phyloP scores from a whole-genome alignment of 2,329 filamentous ascomycete genomes.

The Pyricularia pennisetigena region DNA sequence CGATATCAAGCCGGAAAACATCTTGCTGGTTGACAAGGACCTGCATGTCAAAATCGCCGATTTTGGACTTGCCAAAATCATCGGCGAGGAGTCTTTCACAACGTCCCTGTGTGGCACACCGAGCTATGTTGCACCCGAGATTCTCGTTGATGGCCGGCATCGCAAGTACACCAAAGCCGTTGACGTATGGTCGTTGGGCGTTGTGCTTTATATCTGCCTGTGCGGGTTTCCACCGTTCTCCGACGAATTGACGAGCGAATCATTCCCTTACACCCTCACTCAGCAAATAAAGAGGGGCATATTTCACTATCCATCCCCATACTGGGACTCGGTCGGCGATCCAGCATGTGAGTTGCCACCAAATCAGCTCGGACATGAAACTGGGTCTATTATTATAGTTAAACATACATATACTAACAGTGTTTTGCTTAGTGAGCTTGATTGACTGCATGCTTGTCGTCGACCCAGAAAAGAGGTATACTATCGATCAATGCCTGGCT shows the following conservation, averaged over 20 bases:
- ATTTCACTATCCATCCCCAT: slow-evolving; percentile 93
- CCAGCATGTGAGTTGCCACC: slow-evolving; percentile 49
- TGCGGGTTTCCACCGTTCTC: slow-evolving; percentile 97
- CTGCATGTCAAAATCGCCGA: slow-evolving; percentile 87
- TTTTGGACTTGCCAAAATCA: slow-evolving; percentile 96
- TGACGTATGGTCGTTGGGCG: slow-evolving; percentile 94
- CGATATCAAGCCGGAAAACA: slow-evolving; percentile 97
- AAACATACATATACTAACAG: neutral
- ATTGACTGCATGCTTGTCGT: slow-evolving; percentile 94
- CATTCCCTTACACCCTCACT: slow-evolving; percentile 78
- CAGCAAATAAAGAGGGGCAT: slow-evolving; percentile 83
- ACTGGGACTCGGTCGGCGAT: slow-evolving; percentile 86
- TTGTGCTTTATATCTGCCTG: slow-evolving; percentile 93
- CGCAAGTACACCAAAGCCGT: slow-evolving; percentile 91
- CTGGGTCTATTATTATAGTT: neutral
- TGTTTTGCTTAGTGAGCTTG: slow-evolving; percentile 53
- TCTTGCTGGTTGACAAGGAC: slow-evolving; percentile 76
- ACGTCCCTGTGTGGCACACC: slow-evolving; percentile 96
- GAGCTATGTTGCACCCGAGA: slow-evolving; percentile 93
- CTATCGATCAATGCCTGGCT: slow-evolving; percentile 79
- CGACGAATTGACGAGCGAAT: slow-evolving; percentile 72
- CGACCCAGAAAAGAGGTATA: slow-evolving; percentile 72
- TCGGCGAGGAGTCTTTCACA: slow-evolving; percentile 96
- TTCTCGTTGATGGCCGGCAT: slow-evolving; percentile 70
- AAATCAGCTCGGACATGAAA: neutral